Evolutionary conservation across 768 basidiomycete species (phyloP).

Genomic region (Boletus subcaerulescens): DNA sequence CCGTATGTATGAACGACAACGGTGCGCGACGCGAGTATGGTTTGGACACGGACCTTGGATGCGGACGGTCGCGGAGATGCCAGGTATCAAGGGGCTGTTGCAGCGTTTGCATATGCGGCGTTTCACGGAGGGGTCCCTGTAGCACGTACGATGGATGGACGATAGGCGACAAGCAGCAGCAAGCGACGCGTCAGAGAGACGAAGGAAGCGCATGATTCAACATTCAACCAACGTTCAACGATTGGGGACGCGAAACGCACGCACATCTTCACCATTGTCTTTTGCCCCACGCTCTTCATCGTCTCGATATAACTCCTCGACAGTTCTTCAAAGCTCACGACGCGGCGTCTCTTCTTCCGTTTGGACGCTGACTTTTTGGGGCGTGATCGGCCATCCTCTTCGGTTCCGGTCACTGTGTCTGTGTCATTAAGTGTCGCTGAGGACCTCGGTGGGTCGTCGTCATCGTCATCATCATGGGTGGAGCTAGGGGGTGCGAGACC

Average conservation of each 20-base stretch:
- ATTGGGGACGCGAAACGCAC: slow-evolving; percentile 16
- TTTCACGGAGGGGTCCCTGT: slow-evolving; percentile 81
- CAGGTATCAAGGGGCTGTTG: slow-evolving; percentile 61
- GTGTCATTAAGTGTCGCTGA: not conserved
- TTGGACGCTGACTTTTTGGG: not conserved
- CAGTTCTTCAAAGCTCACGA: slow-evolving; percentile 45
- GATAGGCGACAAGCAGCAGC: not conserved
- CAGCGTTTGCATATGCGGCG: slow-evolving; percentile 75
- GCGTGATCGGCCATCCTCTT: not conserved
- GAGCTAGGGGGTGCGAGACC: slow-evolving; percentile 27
- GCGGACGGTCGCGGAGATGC: slow-evolving; percentile 61
- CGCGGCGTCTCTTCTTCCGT: slow-evolving; percentile 25
- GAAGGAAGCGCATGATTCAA: not conserved
- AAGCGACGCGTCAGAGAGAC: not conserved
- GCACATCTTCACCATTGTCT: slow-evolving; percentile 76
- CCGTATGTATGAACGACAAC: slow-evolving; percentile 16
- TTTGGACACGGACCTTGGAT: slow-evolving; percentile 50
- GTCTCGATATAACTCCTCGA: slow-evolving; percentile 60
- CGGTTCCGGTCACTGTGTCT: not conserved
- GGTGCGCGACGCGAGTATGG: too few relatives aligned
- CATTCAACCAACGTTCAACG: not conserved
- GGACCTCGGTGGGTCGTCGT: not conserved
- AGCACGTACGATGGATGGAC: not conserved
- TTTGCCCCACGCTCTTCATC: slow-evolving; percentile 72
- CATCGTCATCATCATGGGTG: not conserved